These are phyloP conservation scores for Plasmodium reichenowi DNA, from an alignment of 169 alveolate genomes.

Conservation along the genomic window DNA sequence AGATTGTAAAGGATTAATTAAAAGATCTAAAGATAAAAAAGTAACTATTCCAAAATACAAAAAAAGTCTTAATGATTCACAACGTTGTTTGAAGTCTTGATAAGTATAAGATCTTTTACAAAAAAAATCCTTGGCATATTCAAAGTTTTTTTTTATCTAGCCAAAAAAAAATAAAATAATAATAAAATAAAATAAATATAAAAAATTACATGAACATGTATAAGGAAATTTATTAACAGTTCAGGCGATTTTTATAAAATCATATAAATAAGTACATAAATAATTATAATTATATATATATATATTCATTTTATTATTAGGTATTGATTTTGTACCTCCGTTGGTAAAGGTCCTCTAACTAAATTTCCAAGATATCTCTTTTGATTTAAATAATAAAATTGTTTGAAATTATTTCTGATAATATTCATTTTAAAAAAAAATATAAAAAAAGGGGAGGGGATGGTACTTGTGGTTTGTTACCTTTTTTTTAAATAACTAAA, in stretches of 20 bases:
- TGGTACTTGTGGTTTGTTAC: no score
- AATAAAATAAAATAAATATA: not conserved
- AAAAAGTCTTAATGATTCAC: constrained; percentile 81
- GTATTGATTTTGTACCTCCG: constrained; percentile 10
- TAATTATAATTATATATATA: no score
- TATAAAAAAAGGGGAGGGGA: not conserved
- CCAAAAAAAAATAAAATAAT: not conserved
- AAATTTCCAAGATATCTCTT: constrained; percentile 48
- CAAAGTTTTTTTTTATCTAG: constrained; percentile 33
- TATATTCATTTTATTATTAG: no score
- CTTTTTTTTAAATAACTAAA: no score
- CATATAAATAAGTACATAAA: no score
- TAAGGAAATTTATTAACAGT: no score
- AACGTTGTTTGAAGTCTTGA: constrained; percentile 81
- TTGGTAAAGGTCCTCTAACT: constrained; percentile 64
- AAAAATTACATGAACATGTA: no score
- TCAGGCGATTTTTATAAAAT: no score
- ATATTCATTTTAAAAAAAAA: not conserved
- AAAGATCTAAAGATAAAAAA: constrained; percentile 77
- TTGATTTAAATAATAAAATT: constrained; percentile 4
- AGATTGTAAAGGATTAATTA: constrained; percentile 79
- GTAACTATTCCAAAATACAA: constrained; percentile 82
- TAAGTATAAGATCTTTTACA: constrained; percentile 77
- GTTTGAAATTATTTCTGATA: not conserved
- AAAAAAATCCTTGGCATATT: constrained; percentile 80